phyloP scores from a whole-genome alignment of 2,329 filamentous ascomycete genomes.

The Sarocladium kiliense region DNA sequence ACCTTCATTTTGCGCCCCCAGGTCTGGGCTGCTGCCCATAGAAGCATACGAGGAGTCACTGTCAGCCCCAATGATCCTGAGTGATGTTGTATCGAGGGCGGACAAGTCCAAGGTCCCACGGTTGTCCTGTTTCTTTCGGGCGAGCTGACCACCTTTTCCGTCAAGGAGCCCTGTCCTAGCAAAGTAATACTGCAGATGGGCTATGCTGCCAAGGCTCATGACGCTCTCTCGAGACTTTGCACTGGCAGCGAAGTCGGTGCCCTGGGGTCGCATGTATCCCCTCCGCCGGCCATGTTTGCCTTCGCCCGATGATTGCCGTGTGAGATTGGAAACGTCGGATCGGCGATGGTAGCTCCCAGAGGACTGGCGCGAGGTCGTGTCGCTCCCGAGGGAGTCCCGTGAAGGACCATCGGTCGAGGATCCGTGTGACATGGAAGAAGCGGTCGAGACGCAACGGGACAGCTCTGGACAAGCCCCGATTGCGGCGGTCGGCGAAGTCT shows the following conservation, averaged over 20 bases:
- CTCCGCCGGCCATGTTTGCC: conserved; percentile 48
- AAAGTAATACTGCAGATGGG: conserved; percentile 97
- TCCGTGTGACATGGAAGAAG: conserved; percentile 53
- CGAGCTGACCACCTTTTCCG: conserved; percentile 83
- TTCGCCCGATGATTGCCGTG: conserved; percentile 42
- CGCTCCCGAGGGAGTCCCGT: conserved; percentile 52
- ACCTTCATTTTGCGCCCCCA: conserved; percentile 32
- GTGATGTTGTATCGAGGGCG: conserved; percentile 33
- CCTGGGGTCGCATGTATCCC: conserved; percentile 83
- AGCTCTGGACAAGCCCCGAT: conserved; percentile 54
- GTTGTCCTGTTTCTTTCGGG: conserved; percentile 63
- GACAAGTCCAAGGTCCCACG: conserved; percentile 55
- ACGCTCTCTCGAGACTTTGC: conserved; percentile 90
- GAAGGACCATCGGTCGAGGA: conserved; percentile 35
- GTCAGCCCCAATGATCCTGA: conserved; percentile 39
- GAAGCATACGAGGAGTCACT: conserved; percentile 56
- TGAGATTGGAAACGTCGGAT: conserved; percentile 35
- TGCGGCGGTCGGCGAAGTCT: conserved; percentile 56
- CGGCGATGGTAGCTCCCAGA: conserved; percentile 50
- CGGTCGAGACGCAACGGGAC: conserved; percentile 59
- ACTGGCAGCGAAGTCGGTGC: conserved; percentile 84
- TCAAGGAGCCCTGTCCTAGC: conserved; percentile 89
- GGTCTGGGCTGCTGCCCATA: conserved; percentile 54
- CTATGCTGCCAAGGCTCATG: conserved; percentile 92
- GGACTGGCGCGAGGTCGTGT: conserved; percentile 55